Conservation (phyloP, 108 stramenopile genomes). For the Stephanodiscus triporus region DNA sequence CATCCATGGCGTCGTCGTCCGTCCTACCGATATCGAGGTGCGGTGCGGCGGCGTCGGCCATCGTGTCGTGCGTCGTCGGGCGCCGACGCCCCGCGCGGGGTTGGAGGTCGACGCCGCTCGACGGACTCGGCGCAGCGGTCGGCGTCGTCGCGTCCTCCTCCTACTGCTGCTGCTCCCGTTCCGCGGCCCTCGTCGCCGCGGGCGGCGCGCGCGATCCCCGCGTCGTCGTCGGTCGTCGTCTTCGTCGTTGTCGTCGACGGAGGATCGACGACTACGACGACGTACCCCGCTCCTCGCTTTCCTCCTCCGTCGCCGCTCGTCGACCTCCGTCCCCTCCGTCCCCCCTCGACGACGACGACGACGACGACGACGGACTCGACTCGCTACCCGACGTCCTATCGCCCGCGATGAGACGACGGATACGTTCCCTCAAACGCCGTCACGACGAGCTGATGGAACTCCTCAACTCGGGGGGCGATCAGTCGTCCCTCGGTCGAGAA, state of each 20-base stretch:
- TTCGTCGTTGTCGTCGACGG: not conserved
- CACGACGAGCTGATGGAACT: conserved; percentile 58
- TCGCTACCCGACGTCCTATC: conserved; percentile 24
- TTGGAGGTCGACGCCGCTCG: too few species aligned
- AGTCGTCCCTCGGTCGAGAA: conserved; percentile 65
- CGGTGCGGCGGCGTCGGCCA: not conserved
- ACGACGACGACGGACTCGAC: conserved; percentile 19
- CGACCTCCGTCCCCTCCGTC: not conserved
- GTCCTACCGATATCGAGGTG: not conserved
- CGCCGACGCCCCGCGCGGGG: too few species aligned
- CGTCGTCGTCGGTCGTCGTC: not conserved
- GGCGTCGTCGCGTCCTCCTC: too few species aligned
- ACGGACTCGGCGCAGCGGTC: too few species aligned
- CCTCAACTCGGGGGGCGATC: conserved; percentile 42
- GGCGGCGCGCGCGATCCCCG: not conserved
- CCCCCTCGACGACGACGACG: not conserved
- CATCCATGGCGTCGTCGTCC: not conserved
- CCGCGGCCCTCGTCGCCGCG: not conserved
- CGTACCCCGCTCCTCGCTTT: not conserved
- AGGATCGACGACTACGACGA: too few species aligned
- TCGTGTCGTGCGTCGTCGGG: not conserved
- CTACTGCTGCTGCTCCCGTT: too few species aligned
- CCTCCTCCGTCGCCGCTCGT: not conserved
- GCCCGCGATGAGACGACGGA: conserved; percentile 35
- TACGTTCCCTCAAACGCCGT: conserved; percentile 56